Percentiles rank a stretch among this genome's conserved stretches.
These are phyloP conservation scores for Ailanthus altissimus DNA, from an alignment of 345 rosid genomes.

Conservation along the genomic window DNA sequence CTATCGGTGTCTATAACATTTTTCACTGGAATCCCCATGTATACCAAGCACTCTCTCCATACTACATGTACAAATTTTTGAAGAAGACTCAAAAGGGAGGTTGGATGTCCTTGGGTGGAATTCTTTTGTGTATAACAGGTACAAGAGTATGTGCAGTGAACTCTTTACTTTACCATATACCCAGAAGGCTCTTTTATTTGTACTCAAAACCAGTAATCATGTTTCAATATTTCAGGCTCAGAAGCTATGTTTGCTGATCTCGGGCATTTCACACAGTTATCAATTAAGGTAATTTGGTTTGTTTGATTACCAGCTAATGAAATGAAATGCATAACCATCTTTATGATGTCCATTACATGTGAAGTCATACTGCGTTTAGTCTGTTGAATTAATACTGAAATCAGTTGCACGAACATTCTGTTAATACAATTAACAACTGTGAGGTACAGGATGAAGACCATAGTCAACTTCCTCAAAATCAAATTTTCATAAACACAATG, in stretches of 20 bases:
- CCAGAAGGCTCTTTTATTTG: neutral
- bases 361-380: neutral
- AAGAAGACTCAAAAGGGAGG: slow-evolving; percentile 88
- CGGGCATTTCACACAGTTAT: slow-evolving; percentile 92
- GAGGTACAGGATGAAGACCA: neutral
- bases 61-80: slow-evolving; percentile 84
- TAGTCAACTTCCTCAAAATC: neutral
- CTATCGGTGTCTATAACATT: slow-evolving; percentile 87
- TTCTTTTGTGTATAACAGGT: slow-evolving; percentile 94
- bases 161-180: neutral
- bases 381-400: neutral
- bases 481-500: neutral
- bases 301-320: neutral
- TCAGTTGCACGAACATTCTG: neutral
- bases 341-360: neutral
- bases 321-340: slow-evolving; percentile 9
- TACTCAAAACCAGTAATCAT: neutral
- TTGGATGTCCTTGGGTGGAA: slow-evolving; percentile 99
- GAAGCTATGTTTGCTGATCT: slow-evolving; percentile 99
- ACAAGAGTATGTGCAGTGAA: neutral
- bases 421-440: neutral
- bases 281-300: slow-evolving; percentile 62
- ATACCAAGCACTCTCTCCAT: slow-evolving; percentile 92
- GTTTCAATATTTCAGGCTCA: slow-evolving; percentile 55
- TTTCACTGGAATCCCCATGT: slow-evolving; percentile 89